phyloP scores from a whole-genome alignment of 2,329 filamentous ascomycete genomes.

The Neopestalotiopsis clavispora region DNA sequence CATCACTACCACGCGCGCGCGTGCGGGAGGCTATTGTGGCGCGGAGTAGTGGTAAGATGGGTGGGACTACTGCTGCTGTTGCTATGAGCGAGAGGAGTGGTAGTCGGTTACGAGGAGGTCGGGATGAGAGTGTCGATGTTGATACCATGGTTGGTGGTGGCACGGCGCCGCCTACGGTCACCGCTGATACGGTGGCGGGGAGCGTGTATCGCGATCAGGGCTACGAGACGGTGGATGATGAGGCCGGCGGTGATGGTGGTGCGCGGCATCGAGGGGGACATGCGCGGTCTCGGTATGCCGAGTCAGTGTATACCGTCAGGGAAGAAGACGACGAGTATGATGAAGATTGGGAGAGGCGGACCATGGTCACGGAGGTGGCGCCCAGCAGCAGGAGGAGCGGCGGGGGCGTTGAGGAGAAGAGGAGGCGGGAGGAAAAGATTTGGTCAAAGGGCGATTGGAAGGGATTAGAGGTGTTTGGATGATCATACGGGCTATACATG shows the following conservation, averaged over 20 bases:
- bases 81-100: background rate
- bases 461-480: background rate
- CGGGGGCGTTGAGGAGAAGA: background rate
- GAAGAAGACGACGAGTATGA: slow-evolving; percentile 1
- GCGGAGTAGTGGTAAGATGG: background rate
- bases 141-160: background rate
- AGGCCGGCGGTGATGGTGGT: background rate
- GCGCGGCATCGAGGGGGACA: background rate
- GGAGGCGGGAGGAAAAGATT: background rate
- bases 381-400: background rate
- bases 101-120: background rate
- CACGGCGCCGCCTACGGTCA: background rate
- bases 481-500: background rate
- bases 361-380: background rate
- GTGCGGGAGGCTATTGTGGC: background rate
- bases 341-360: background rate
- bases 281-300: background rate
- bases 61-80: background rate
- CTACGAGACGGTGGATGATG: background rate
- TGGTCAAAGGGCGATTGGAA: slow-evolving; percentile 11
- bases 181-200: background rate
- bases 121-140: background rate
- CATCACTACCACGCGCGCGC: background rate
- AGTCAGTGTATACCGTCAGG: background rate
- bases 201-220: background rate